Base-by-base conservation (phyloP, 1,284 basidiomycete species). In the Rhodotorula sp. region DNA sequence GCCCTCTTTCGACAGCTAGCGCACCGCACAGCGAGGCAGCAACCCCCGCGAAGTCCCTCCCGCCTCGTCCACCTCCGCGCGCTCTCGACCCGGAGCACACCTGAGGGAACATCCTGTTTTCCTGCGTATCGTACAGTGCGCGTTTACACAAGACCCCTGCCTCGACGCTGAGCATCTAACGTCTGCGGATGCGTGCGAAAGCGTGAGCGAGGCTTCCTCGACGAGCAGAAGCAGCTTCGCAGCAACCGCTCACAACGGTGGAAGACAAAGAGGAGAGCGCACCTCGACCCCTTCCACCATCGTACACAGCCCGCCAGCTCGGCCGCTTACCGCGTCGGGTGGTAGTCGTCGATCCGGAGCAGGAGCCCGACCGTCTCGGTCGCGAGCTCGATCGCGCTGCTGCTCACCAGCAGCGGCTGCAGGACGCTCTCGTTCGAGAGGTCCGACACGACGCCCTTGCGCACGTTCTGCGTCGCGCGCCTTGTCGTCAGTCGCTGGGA, bases 361-460 rank as follows among this genome's bases (percentile, higher is more conserved):
- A 99, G 83, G 76, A 99, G 83, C 78, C 94, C 92, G n/a, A 98
- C 96, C 0, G 97, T 99, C 85, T 99, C 97, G 22, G 96, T 97
- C 53, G 97, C 86, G 64, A 99, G 86, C 83, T 98, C 95, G 73
- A 99, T 86, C 9, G 97, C 97, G 78, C 92, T 96, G 48, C 95
- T 99, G 32, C 8, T 34, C 21, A 51, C 59, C 59, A 99, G 84
- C 71, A 99, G 84, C 29, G 97, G 97, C 82, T 99, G 97, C 29
- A 99, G 89, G 34, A 99, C 97, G 76, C 97, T 94, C 82, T 99
- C 97, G 81, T 97, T 95, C 37, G 76, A 54, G 37, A 78, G 76
- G 69, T 78, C 78, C 27, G 66, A 69, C 51, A 80, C 78, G 54
- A 78, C 64, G 6, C 77, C 79, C 86, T 94, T 97, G 80, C 95